A percentile compares a stretch with the other conserved stretches of the same genome.
Conservation (phyloP, 805 yeast genomes). For the Spencermartinsiella europaea region DNA sequence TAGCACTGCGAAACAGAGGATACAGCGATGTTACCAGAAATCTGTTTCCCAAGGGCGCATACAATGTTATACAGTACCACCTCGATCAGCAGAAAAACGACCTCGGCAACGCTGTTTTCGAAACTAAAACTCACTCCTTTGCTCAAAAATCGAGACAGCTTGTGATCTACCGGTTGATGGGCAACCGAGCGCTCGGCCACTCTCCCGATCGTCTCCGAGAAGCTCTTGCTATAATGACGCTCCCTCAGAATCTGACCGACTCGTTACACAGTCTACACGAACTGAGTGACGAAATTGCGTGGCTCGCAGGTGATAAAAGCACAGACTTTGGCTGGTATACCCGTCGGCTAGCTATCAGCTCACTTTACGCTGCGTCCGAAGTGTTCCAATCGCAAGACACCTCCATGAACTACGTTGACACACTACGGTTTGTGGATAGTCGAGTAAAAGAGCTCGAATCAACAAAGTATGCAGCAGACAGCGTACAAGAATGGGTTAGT, state of each 20-base stretch:
- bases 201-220: constrained; percentile 23
- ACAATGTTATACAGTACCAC: constrained; percentile 54
- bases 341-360: constrained; percentile 66
- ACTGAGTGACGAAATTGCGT: constrained; percentile 78
- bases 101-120: constrained; percentile 29
- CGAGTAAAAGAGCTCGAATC: constrained; percentile 49
- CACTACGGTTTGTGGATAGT: constrained; percentile 58
- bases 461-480: constrained; percentile 56
- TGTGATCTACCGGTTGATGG: constrained; percentile 41
- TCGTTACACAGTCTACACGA: constrained; percentile 67
- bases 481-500: constrained; percentile 69
- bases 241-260: constrained; percentile 54
- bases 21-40: constrained; percentile 48
- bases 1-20: constrained; percentile 44
- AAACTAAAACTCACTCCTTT: constrained; percentile 25
- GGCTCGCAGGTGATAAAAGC: constrained; percentile 69
- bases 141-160: constrained; percentile 39
- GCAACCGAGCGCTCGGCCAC: constrained; percentile 34
- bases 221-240: constrained; percentile 56
- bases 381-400: constrained; percentile 74
- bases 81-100: constrained; percentile 36
- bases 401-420: constrained; percentile 49
- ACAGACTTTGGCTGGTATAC: constrained; percentile 89
- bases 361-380: constrained; percentile 71
- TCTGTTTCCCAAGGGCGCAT: constrained; percentile 40